Percentiles rank a stretch among this genome's conserved stretches.
Evolutionary conservation across 2,329 filamentous ascomycete species (phyloP).

Genomic region (Xylariaceae sp.): DNA sequence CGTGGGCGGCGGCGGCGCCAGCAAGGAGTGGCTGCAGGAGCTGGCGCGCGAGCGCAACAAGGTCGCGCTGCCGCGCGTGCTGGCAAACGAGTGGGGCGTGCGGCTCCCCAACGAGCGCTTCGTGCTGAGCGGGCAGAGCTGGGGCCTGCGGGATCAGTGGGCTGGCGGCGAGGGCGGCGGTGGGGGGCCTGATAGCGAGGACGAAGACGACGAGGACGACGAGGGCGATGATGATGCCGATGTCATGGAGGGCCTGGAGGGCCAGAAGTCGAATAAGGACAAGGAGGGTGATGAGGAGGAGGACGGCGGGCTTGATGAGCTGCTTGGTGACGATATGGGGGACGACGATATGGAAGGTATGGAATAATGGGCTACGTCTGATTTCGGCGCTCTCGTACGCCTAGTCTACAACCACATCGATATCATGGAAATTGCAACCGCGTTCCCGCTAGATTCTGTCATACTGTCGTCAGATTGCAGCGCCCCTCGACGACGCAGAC

Average conservation of each 20-base stretch:
- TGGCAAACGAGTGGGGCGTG: slow-evolving; percentile 70
- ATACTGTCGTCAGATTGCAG: neutral
- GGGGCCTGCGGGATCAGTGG: slow-evolving; percentile 68
- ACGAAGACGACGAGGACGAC: slow-evolving; percentile 38
- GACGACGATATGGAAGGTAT: slow-evolving; percentile 59
- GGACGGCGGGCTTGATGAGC: slow-evolving; percentile 56
- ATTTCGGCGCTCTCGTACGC: neutral
- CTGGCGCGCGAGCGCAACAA: slow-evolving; percentile 75
- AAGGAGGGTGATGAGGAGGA: slow-evolving; percentile 54
- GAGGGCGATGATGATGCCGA: slow-evolving; percentile 48
- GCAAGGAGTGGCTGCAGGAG: slow-evolving; percentile 79
- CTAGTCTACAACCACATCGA: neutral
- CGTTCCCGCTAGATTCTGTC: too few relatives aligned
- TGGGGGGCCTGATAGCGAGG: slow-evolving; percentile 3
- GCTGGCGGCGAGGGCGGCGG: slow-evolving; percentile 50
- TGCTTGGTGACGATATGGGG: slow-evolving; percentile 60
- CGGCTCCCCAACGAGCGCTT: slow-evolving; percentile 71
- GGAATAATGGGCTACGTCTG: slow-evolving; percentile 27
- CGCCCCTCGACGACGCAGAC: neutral
- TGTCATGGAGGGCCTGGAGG: slow-evolving; percentile 57
- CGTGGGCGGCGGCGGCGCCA: slow-evolving; percentile 55
- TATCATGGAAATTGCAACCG: too few relatives aligned
- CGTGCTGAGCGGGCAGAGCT: slow-evolving; percentile 68
- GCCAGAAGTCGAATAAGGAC: slow-evolving; percentile 36
- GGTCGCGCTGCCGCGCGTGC: slow-evolving; percentile 66